These are phyloP conservation scores for Polyporus tsugae DNA, from an alignment of 1,284 basidiomycete genomes.

Conservation along the genomic window DNA sequence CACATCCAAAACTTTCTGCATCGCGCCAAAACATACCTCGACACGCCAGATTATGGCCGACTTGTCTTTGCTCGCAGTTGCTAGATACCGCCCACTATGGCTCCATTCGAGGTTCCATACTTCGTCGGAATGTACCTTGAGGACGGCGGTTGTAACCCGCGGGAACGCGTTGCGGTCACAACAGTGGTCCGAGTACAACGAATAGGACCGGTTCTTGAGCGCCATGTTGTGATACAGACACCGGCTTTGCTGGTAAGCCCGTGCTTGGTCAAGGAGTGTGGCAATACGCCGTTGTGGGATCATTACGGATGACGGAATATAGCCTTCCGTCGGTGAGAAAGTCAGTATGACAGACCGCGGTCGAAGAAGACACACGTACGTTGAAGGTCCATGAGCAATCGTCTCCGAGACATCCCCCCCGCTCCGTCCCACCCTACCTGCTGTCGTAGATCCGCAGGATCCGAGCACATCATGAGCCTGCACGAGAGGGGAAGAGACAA, in stretches of 20 bases:
- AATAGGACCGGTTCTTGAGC: constrained; percentile 66
- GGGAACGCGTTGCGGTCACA: constrained; percentile 89
- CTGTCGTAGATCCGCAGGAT: constrained; percentile 83
- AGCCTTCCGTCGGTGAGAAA: constrained; percentile 57
- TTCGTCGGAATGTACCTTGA: constrained; percentile 90
- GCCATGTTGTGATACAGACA: constrained; percentile 86
- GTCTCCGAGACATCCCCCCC: constrained; percentile 78
- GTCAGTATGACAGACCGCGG: constrained; percentile 15
- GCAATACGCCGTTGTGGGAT: constrained; percentile 90
- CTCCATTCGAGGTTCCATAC: constrained; percentile 98
- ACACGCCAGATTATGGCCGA: constrained; percentile 91
- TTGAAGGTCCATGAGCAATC: constrained; percentile 84
- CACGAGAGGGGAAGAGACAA: not conserved
- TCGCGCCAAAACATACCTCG: constrained; percentile 59
- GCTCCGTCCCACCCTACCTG: constrained; percentile 93
- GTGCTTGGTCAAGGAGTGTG: constrained; percentile 88
- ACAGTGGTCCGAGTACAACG: constrained; percentile 87
- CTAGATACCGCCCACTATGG: constrained; percentile 85
- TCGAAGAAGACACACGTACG: constrained; percentile 54
- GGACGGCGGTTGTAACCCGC: constrained; percentile 81
- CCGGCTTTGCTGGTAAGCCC: constrained; percentile 77
- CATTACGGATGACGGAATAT: constrained; percentile 91
- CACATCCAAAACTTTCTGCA: not conserved
- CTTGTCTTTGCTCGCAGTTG: constrained; percentile 89
- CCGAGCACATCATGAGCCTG: constrained; percentile 91